Percentiles rank a stretch among this genome's conserved stretches.
These are phyloP conservation scores for Trichoderma sp. DNA, from an alignment of 2,329 filamentous ascomycete species.

Conservation along the genomic window DNA sequence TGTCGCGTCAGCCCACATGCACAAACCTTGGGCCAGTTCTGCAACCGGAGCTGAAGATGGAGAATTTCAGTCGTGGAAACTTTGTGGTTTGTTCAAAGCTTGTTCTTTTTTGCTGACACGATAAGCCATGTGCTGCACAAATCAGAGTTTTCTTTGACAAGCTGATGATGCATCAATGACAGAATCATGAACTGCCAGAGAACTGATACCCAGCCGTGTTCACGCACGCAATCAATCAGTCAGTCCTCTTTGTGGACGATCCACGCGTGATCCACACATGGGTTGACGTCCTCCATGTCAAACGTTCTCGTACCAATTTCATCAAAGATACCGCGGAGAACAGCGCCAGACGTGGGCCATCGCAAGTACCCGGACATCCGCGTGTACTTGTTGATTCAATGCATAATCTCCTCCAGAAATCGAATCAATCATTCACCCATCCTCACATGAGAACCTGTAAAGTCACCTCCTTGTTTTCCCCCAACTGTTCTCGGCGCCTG, in stretches of 20 bases:
- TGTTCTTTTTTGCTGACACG: background rate
- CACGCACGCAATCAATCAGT: background rate
- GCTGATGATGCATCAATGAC: background rate
- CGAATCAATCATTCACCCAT: background rate
- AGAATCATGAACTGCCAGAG: background rate
- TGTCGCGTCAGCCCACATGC: conserved; percentile 17
- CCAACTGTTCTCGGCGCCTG: background rate
- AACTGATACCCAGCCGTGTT: background rate
- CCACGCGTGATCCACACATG: conserved; percentile 9
- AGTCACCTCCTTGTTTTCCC: background rate
- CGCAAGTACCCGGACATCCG: background rate
- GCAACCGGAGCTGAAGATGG: background rate
- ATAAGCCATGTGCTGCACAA: background rate
- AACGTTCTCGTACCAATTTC: background rate
- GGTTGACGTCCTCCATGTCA: background rate
- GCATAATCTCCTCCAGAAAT: background rate
- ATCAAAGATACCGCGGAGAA: background rate
- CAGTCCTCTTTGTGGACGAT: background rate
- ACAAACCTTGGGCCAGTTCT: background rate
- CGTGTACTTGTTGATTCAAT: background rate
- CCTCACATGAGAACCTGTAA: background rate
- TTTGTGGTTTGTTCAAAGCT: background rate
- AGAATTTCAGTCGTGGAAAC: background rate
- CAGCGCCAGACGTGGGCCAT: background rate
- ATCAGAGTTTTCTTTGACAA: background rate